Percentiles rank a stretch among this genome's conserved stretches.
These are phyloP conservation scores for Cladophialophora chaetospira DNA, from an alignment of 2,329 filamentous ascomycete species.

Conservation along the genomic window DNA sequence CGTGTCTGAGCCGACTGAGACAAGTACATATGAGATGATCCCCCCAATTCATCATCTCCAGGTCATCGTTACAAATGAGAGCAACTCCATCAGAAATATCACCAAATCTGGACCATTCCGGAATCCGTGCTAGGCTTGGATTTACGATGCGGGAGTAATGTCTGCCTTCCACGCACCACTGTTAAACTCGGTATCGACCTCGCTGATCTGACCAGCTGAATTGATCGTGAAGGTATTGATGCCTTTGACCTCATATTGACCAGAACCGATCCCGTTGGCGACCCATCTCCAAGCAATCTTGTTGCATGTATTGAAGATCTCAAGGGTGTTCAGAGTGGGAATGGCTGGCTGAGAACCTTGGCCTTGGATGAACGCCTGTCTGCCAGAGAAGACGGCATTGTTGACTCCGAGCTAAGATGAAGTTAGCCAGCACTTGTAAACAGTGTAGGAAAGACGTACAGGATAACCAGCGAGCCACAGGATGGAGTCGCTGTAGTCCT, in stretches of 20 bases:
- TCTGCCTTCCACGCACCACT: conserved; percentile 21
- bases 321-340: conserved; percentile 23
- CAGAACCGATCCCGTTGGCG: conserved; percentile 19
- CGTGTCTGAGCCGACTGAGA: too few species aligned
- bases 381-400: conserved; percentile 22
- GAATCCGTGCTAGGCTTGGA: too few species aligned
- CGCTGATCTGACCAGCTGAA: conserved; percentile 18
- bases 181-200: conserved; percentile 23
- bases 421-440: not conserved
- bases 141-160: too few species aligned
- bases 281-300: conserved; percentile 32
- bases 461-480: conserved; percentile 21
- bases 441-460: conserved; percentile 7
- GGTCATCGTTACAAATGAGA: too few species aligned
- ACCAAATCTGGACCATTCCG: too few species aligned
- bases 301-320: conserved; percentile 29
- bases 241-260: conserved; percentile 21
- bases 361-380: conserved; percentile 27
- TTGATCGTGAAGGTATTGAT: conserved; percentile 21
- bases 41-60: too few species aligned
- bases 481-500: conserved; percentile 28
- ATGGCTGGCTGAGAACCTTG: conserved; percentile 26
- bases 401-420: conserved; percentile 4
- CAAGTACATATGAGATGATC: too few species aligned
- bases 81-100: too few species aligned